phyloP scores from a whole-genome alignment of 352 stramenopile genomes.

The Phytophthora palmivora region DNA sequence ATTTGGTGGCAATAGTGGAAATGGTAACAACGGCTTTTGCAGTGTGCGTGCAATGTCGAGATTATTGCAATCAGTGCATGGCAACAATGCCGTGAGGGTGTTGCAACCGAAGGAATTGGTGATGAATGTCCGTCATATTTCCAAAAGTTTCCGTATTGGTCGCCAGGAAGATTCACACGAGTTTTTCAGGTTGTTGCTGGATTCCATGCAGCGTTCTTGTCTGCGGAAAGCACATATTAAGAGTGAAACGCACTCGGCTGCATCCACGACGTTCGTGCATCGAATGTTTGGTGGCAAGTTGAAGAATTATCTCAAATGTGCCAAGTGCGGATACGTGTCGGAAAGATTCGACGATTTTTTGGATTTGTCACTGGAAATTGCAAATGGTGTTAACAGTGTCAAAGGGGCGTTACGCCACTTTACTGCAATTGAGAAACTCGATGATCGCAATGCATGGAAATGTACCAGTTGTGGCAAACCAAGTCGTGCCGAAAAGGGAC shows the following conservation, averaged over 20 bases:
- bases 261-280: slow-evolving; percentile 83
- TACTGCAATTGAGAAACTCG: slow-evolving; percentile 82
- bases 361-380: slow-evolving; percentile 91
- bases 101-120: slow-evolving; percentile 84
- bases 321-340: slow-evolving; percentile 82
- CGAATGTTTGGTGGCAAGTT: slow-evolving; percentile 88
- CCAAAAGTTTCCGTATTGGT: slow-evolving; percentile 88
- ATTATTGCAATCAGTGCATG: slow-evolving; percentile 73
- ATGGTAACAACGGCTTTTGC: slow-evolving; percentile 54
- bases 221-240: slow-evolving; percentile 79
- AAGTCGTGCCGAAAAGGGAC: slow-evolving; percentile 81
- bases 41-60: slow-evolving; percentile 68
- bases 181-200: slow-evolving; percentile 90
- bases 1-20: slow-evolving; percentile 18
- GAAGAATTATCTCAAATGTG: slow-evolving; percentile 86
- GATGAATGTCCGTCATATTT: slow-evolving; percentile 87
- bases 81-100: slow-evolving; percentile 45
- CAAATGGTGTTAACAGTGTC: slow-evolving; percentile 76
- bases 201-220: slow-evolving; percentile 86
- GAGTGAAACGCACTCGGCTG: slow-evolving; percentile 59
- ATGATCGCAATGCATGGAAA: slow-evolving; percentile 88
- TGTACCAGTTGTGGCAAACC: slow-evolving; percentile 82
- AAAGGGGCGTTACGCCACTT: slow-evolving; percentile 84
- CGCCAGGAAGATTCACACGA: slow-evolving; percentile 93
- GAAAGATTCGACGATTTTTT: slow-evolving; percentile 88